Conservation (phyloP, 2,329 filamentous ascomycete genomes). For the Colletotrichum navitas region DNA sequence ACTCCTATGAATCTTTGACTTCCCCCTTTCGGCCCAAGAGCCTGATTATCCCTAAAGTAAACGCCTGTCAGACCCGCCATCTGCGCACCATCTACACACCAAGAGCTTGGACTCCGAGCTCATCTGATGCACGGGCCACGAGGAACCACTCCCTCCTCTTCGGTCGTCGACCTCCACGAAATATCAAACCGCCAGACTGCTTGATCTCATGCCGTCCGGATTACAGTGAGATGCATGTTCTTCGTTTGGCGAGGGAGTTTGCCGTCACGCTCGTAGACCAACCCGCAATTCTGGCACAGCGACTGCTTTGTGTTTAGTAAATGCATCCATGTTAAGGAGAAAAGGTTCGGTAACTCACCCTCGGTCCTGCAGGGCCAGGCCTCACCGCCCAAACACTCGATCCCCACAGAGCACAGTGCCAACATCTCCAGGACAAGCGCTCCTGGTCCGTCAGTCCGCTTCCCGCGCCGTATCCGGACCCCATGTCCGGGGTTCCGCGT, state of each 20-base stretch:
- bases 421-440: slow-evolving; percentile 86
- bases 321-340: slow-evolving; percentile 28
- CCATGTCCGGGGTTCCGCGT: slow-evolving; percentile 84
- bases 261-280: slow-evolving; percentile 88
- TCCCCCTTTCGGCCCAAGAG: slow-evolving; percentile 27
- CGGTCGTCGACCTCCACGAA: not conserved
- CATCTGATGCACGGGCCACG: slow-evolving; percentile 48
- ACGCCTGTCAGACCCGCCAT: slow-evolving; percentile 33
- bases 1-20: slow-evolving; percentile 40
- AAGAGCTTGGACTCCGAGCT: not conserved
- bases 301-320: slow-evolving; percentile 64
- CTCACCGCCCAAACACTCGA: slow-evolving; percentile 94
- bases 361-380: slow-evolving; percentile 87
- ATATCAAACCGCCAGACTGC: not conserved
- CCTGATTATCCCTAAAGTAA: slow-evolving; percentile 31
- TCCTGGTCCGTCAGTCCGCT: slow-evolving; percentile 80
- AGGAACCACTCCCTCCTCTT: not conserved
- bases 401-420: slow-evolving; percentile 89
- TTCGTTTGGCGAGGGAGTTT: slow-evolving; percentile 69
- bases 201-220: slow-evolving; percentile 32
- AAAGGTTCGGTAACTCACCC: slow-evolving; percentile 68
- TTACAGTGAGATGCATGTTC: slow-evolving; percentile 42
- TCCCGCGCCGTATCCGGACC: slow-evolving; percentile 75
- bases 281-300: slow-evolving; percentile 93
- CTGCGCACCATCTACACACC: slow-evolving; percentile 33